Evolutionary conservation across 768 basidiomycete genomes (phyloP).

Genomic region (Rhodotorula babjevae): DNA sequence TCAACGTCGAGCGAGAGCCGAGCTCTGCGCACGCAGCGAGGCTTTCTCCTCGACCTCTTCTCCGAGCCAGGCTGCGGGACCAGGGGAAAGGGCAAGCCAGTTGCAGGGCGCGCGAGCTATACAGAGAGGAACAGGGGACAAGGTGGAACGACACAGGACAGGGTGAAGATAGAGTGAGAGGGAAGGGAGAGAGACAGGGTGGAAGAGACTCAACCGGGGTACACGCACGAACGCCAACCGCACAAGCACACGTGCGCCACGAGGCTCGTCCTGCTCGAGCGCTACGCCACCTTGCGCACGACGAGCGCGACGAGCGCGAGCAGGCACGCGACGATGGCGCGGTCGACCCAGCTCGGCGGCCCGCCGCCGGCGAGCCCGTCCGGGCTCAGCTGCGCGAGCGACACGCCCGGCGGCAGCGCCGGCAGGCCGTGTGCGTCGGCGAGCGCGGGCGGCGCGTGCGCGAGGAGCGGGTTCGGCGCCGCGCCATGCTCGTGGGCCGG

Average conservation of each 20-base stretch:
- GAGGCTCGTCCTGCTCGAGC: too few relatives aligned
- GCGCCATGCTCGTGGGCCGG: too few relatives aligned
- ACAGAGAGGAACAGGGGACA: background rate
- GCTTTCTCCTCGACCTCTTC: too few relatives aligned
- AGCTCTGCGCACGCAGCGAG: too few relatives aligned
- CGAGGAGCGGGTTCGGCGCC: background rate
- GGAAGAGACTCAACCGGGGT: too few relatives aligned
- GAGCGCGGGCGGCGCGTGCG: background rate
- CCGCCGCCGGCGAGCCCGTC: background rate
- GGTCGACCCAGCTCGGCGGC: conserved; percentile 29
- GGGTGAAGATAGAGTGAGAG: background rate
- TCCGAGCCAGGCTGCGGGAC: too few relatives aligned
- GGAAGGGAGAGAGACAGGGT: background rate
- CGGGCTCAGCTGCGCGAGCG: background rate
- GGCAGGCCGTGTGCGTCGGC: background rate
- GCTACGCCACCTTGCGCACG: conserved; percentile 25
- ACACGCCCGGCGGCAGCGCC: conserved; percentile 4
- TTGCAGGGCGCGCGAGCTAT: background rate
- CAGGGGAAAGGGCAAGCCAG: background rate
- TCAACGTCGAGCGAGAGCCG: too few relatives aligned
- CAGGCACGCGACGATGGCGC: conserved; percentile 28
- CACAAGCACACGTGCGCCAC: background rate
- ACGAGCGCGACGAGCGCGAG: conserved; percentile 27
- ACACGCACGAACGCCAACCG: background rate
- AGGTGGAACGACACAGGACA: background rate